These are phyloP conservation scores for Dioszegia hungarica DNA, from an alignment of 768 basidiomycete species.

Conservation along the genomic window DNA sequence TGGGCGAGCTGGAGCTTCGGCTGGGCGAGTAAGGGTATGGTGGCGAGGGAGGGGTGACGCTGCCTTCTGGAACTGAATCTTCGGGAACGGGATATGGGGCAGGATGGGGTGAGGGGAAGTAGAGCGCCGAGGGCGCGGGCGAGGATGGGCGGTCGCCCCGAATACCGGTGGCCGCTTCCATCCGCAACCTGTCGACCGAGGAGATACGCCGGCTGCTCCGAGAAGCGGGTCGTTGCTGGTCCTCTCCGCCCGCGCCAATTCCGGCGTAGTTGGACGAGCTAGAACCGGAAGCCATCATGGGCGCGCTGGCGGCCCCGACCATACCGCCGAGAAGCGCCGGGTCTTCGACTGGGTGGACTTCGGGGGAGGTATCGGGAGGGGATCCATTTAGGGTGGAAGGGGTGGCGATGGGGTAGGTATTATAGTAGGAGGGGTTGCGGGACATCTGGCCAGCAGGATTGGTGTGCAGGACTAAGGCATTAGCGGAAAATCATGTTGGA, in stretches of 20 bases:
- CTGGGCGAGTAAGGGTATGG: background rate
- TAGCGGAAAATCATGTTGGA: background rate
- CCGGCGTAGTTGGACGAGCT: background rate
- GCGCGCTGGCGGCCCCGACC: background rate
- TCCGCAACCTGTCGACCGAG: constrained; percentile 27
- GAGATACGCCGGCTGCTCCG: constrained; percentile 5
- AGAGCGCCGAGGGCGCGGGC: constrained; percentile 11
- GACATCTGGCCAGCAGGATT: constrained; percentile 21
- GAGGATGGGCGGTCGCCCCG: constrained; percentile 16
- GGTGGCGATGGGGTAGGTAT: constrained; percentile 28
- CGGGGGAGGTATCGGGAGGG: constrained; percentile 25
- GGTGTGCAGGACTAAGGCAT: constrained; percentile 12
- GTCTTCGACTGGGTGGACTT: constrained; percentile 19
- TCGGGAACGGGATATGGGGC: background rate
- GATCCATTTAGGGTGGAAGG: constrained; percentile 8
- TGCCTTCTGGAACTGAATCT: background rate
- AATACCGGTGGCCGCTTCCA: constrained; percentile 6
- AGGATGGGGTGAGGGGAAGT: constrained; percentile 4
- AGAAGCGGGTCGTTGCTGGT: background rate
- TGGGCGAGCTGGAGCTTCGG: background rate
- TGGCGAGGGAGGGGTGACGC: background rate
- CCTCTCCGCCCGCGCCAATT: background rate
- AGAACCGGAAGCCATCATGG: background rate
- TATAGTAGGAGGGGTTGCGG: constrained; percentile 28
- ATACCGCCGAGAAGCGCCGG: background rate